Base-by-base conservation (phyloP, 352 stramenopile genomes). In the Phytophthora sp. region DNA sequence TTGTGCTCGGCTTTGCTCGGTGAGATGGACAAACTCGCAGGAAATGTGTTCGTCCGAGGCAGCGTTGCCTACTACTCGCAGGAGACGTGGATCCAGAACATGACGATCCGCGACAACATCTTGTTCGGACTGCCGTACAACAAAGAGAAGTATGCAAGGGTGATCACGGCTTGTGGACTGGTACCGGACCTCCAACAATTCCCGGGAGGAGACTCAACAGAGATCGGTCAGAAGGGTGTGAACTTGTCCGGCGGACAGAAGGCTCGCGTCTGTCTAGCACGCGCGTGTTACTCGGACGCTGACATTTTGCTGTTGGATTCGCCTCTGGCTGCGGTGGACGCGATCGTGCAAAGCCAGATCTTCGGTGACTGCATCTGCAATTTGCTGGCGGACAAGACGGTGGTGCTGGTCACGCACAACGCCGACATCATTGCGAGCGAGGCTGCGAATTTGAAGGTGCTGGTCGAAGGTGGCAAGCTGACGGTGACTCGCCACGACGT, bases 141-240 rank as follows among this genome's bases (percentile, higher is more conserved):
- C 45, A 55, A 67, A 44, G 55, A 67, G 4, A 72, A 67, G 32
- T 93, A 91, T 55, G 23, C 66, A 8, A 50, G 48, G 5, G 85
- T 91, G n/a, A 57, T 97, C 10, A 51, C 76, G 18, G 78, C 76
- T 7, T 98, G 93, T 63, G 81, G 86, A 5, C 66, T 98, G 23
- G 35, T 78, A 0, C 80, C 89, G 15, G 96, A 99, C 59, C 69
- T 98, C 4, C 70, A 74, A 11, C 63, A 94, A 24, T 79, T 99
- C 15, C 79, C 91, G 4, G 74, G 38, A 12, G 94, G 94, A 4
- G 95, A 99, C 55, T 35, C 59, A 49, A 98, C 94, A 3, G 93
- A 98, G 71, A 99, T 99, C 51, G 96, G 95, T 1, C 92, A 98
- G 72, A 96, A 95, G 53, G 96, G 97, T 5, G 84, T 99, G 20